These are phyloP conservation scores for Meyerozyma carpophila DNA, from an alignment of 1,139 yeast species.

Conservation along the genomic window DNA sequence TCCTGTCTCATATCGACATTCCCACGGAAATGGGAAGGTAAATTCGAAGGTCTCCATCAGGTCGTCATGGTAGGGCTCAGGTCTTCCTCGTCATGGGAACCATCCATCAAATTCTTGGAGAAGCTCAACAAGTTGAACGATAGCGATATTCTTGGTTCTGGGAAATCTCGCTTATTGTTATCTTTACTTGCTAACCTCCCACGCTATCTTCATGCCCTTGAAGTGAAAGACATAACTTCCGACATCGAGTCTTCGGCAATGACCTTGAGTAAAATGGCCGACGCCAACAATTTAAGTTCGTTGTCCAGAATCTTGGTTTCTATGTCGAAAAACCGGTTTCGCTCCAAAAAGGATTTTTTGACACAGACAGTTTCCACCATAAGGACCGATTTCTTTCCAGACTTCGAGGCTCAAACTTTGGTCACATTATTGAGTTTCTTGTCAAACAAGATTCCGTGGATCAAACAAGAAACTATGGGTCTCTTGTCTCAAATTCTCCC, in stretches of 20 bases:
- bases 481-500: conserved; percentile 73
- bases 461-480: conserved; percentile 73
- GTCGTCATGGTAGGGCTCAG: conserved; percentile 76
- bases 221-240: conserved; percentile 42
- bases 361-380: conserved; percentile 74
- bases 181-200: conserved; percentile 80
- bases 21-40: conserved; percentile 95
- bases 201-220: conserved; percentile 74
- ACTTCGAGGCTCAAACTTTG: conserved; percentile 67
- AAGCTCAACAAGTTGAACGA: conserved; percentile 62
- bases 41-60: conserved; percentile 82
- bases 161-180: conserved; percentile 62
- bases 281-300: conserved; percentile 49
- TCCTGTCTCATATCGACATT: conserved; percentile 77
- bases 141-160: conserved; percentile 74
- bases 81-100: conserved; percentile 76
- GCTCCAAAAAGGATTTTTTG: conserved; percentile 85
- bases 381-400: conserved; percentile 64
- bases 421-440: conserved; percentile 73
- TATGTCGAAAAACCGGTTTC: conserved; percentile 67
- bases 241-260: conserved; percentile 58
- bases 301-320: conserved; percentile 73
- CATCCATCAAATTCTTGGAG: conserved; percentile 69
- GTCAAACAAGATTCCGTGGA: conserved; percentile 73
- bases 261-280: conserved; percentile 57